phyloP scores from a whole-genome alignment of 23 red algal species.

The Agarophyton chilense region DNA sequence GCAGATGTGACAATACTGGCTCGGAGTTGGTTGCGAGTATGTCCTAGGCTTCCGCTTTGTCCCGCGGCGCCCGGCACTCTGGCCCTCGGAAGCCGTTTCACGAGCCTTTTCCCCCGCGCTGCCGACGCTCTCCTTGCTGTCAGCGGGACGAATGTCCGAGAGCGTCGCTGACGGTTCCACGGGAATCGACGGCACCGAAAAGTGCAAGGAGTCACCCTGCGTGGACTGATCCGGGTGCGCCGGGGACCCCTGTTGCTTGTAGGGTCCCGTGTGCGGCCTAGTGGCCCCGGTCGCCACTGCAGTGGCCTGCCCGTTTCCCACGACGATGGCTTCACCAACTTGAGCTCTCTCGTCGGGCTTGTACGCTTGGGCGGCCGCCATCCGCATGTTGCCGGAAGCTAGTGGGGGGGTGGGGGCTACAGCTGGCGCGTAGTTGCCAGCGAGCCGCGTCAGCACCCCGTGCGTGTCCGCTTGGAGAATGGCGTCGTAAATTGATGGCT shows the following conservation, averaged over 20 bases:
- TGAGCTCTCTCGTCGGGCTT: neutral
- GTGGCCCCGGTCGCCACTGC: neutral
- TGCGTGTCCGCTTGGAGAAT: neutral
- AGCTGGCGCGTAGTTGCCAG: neutral
- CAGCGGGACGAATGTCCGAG: neutral
- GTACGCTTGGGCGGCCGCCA: neutral
- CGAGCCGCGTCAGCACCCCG: neutral
- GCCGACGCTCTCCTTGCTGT: neutral
- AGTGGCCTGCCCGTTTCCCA: neutral
- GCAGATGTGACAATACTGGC: constrained; percentile 76
- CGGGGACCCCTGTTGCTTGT: neutral
- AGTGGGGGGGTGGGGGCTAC: neutral
- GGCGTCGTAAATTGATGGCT: neutral
- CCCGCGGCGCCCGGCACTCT: neutral
- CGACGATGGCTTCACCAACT: neutral
- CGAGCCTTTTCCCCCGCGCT: neutral
- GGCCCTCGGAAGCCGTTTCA: neutral
- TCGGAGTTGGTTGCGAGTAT: constrained; percentile 40
- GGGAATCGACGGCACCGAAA: neutral
- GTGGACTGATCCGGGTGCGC: neutral
- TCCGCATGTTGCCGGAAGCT: neutral
- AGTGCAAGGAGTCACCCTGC: neutral
- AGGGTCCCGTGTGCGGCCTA: neutral
- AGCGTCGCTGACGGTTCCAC: neutral
- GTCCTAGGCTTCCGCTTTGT: constrained; percentile 46